Conservation (phyloP, 257 asterid genomes). For the Solanum gandarillasii region DNA sequence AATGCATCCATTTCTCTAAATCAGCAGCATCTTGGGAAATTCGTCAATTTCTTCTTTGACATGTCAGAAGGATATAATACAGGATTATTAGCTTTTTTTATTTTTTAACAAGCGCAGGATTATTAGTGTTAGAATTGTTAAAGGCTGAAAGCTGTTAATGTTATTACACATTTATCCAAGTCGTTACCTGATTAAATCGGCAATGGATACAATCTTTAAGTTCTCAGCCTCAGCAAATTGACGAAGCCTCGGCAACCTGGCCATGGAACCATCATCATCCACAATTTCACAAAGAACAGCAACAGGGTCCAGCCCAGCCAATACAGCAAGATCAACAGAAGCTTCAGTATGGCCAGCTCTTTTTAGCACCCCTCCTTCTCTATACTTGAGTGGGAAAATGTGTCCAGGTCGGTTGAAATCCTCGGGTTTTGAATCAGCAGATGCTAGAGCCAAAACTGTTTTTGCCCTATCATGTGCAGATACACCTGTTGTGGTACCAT, state of each 20-base stretch:
- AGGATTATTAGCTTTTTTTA: background rate
- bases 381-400: slow-evolving; percentile 85
- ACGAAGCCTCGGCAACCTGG: slow-evolving; percentile 73
- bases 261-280: slow-evolving; percentile 99
- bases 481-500: slow-evolving; percentile 92
- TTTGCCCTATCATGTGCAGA: slow-evolving; percentile 90
- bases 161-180: background rate
- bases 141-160: background rate
- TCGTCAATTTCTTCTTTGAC: background rate
- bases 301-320: slow-evolving; percentile 78
- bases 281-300: slow-evolving; percentile 90
- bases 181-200: slow-evolving; percentile 74
- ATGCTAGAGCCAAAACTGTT: slow-evolving; percentile 67
- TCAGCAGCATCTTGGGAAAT: background rate
- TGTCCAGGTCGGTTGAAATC: slow-evolving; percentile 98
- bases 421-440: slow-evolving; percentile 70
- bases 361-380: slow-evolving; percentile 95
- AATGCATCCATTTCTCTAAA: background rate
- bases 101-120: background rate
- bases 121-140: background rate
- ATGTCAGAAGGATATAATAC: background rate
- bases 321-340: slow-evolving; percentile 75
- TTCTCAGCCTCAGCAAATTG: slow-evolving; percentile 54
- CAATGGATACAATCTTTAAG: slow-evolving; percentile 74
- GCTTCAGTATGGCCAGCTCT: slow-evolving; percentile 99